Conservation (phyloP, 441 rosid species). For the Gossypium trilobum region DNA sequence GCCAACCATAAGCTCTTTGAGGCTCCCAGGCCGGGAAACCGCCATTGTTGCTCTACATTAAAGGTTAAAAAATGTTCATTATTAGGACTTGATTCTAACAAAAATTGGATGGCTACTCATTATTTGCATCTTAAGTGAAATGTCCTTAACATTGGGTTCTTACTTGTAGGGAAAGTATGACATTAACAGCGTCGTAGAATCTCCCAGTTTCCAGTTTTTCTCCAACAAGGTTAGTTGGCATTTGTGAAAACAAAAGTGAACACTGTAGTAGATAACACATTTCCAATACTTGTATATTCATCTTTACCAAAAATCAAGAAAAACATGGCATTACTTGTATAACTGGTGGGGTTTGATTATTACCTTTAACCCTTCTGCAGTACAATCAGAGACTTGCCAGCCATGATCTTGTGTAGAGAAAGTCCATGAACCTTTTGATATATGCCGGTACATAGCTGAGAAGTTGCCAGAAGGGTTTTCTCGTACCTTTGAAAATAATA, state of each 20-base stretch:
- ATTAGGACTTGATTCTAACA: background rate
- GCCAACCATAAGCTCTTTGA: slow-evolving; percentile 40
- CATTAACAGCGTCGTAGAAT: slow-evolving; percentile 33
- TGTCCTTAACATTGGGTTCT: background rate
- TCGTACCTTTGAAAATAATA: slow-evolving; percentile 27
- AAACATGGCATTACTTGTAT: background rate
- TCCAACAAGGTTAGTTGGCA: slow-evolving; percentile 29
- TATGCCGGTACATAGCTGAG: slow-evolving; percentile 47
- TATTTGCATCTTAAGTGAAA: background rate
- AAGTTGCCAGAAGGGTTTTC: slow-evolving; percentile 50
- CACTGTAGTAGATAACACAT: slow-evolving; percentile 17
- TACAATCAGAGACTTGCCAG: slow-evolving; percentile 68
- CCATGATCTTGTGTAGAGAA: slow-evolving; percentile 52
- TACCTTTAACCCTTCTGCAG: slow-evolving; percentile 50
- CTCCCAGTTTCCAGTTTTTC: slow-evolving; percentile 22
- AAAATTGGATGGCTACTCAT: background rate
- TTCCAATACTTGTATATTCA: background rate
- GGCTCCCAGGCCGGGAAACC: slow-evolving; percentile 64
- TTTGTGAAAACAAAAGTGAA: slow-evolving; percentile 28
- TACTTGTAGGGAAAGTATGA: slow-evolving; percentile 34
- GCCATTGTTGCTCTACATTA: slow-evolving; percentile 30
- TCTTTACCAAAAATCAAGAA: background rate
- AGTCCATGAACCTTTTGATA: slow-evolving; percentile 51
- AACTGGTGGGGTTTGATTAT: background rate
- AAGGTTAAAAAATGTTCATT: background rate